Base-by-base conservation (phyloP, 805 yeast species). In the Brettanomyces bruxellensis region DNA sequence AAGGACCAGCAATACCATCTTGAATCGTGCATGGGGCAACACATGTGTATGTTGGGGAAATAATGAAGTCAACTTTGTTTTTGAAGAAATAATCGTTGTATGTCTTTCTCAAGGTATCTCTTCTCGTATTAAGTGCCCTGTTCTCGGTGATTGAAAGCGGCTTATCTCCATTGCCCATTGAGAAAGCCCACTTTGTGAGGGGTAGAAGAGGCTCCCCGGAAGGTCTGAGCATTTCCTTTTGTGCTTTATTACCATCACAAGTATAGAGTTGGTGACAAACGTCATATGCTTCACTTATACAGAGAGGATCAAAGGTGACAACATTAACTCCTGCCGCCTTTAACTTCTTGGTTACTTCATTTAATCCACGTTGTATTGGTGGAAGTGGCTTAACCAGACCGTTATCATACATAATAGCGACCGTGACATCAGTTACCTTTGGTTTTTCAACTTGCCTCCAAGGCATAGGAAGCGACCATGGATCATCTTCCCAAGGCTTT, bases 171-270 rank as follows among this genome's bases (percentile, higher is more conserved):
- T 71, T 70, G 49, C 86, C 87, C 53, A 69, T 71, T 41, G 75
- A 69, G 51, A 82, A 64, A 43, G 71, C 71, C 76, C 82, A 81
- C 58, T 78, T 74, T 37, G 87, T 80, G 55, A 83, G 71, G 49
- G 79, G 80, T 13, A 68, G 60, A 48, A 81, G 62, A 34, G 90
- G 90, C 60, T 86, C 91, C 40, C 91, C 90, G 12, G 85, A 77
- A 4, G 65, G 73, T 18, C 67, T 63, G 49, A 85, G 60, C 55
- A 76, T 59, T 41, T 68, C 70, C 44, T 72, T 68, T 56, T 80
- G 81, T 48, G 70, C 75, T 50, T 65, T 61, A 59, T 83, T 84
- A 43, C 91, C 91, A 61, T 86, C 95, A 53, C 79, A 72, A 11
- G 70, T 68, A 62, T 82, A 86, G 64, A 82, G 60, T 49, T 67